Conservation (phyloP, 2,329 filamentous ascomycete genomes). For the Alternaria infectoria region DNA sequence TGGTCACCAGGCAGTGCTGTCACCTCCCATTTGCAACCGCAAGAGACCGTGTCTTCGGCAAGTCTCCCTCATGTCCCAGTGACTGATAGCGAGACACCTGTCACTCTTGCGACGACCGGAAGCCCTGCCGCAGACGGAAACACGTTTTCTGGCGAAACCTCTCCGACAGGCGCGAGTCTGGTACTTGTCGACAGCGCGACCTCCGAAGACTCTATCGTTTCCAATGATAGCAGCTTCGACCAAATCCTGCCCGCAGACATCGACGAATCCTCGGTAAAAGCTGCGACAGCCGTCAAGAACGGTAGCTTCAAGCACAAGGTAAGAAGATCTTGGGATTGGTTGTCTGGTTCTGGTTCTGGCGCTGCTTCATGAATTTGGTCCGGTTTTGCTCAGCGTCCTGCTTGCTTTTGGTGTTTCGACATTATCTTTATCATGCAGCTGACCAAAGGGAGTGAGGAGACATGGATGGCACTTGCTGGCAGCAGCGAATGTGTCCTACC, state of each 20-base stretch:
- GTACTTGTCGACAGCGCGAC: slow-evolving; percentile 79
- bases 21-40: background rate
- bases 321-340: slow-evolving; percentile 22
- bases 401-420: background rate
- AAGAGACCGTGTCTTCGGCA: background rate
- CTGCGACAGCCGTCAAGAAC: background rate
- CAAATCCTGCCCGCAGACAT: slow-evolving; percentile 1
- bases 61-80: slow-evolving; percentile 2
- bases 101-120: slow-evolving; percentile 42
- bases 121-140: slow-evolving; percentile 79
- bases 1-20: background rate
- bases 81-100: background rate
- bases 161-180: slow-evolving; percentile 89
- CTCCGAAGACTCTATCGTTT: slow-evolving; percentile 7
- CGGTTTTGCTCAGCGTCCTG: background rate
- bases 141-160: slow-evolving; percentile 89
- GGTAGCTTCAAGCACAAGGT: slow-evolving; percentile 19
- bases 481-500: background rate
- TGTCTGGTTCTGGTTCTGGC: slow-evolving; percentile 9
- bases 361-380: slow-evolving; percentile 8
- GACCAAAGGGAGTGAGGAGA: slow-evolving; percentile 9
- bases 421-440: slow-evolving; percentile 6
- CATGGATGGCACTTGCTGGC: background rate
- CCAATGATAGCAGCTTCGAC: slow-evolving; percentile 21
- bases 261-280: background rate